Base-by-base conservation (phyloP, 805 yeast genomes). In the Candida pseudofarinosa region DNA sequence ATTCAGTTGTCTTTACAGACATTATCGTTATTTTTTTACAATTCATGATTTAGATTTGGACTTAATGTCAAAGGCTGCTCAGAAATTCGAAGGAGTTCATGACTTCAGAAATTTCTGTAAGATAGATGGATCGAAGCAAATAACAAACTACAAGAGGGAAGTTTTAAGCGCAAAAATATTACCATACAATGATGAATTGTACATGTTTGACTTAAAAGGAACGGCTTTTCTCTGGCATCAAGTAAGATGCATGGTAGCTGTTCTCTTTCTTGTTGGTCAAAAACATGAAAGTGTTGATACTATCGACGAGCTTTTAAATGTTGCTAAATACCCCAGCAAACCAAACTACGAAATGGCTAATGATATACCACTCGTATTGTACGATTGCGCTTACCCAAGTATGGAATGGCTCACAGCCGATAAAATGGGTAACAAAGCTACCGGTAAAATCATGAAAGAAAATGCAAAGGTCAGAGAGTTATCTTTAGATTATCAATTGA, bases 141-240 rank as follows among this genome's bases (percentile, higher is more conserved):
- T 93, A 41, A 79, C 84, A 1, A 88, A 87, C 55, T 90, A 77
- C 62, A 63, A 58, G n/a, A 74, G 99, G 55, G 73, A 70, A 7
- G 80, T 93, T 13, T 54, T 75, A 33, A 62, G 69, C 39, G 71
- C 88, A 0, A 59, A 69, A 6, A 81, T 87, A 10, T 48, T 69
- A 10, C 64, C 54, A 16, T 50, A 58, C 8, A 52, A 59, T 42
- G 68, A 70, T 26, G 79, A 76, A 3, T 71, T 77, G 42, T 85
- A 72, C 54, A 83, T 81, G 43, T 80, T 91, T 59, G 89, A 88
- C 58, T 66, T 93, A 41, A 73, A 77, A 48, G 99, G 99, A 0
- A 71, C 86, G 1, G 99, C 98, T 6, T 93, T 93, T 53, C 65
- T 93, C 43, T 93, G 98, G 98, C 98, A 93, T 60, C 99, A 93